Percentiles rank a stretch among this genome's conserved stretches.
phyloP scores from a whole-genome alignment of 176 grass and related monocot genomes.

The bread wheat (Triticum aestivum) region IWGSC_CS_RefSeq_v2.1 NC_057813.1:484643993-484644492 shows the following conservation, averaged over 20 bases:
- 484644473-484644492: too few relatives aligned
- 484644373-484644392: not conserved
- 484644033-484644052: slow-evolving; percentile 60
- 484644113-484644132: slow-evolving; percentile 50
- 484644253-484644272: not conserved
- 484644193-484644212: slow-evolving; percentile 88
- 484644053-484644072: not conserved
- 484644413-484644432: not conserved
- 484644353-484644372: not conserved
- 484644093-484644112: not conserved
- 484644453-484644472: too few relatives aligned
- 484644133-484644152: slow-evolving; percentile 67
- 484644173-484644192: slow-evolving; percentile 71
- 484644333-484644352: not conserved
- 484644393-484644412: not conserved
- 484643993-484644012: slow-evolving; percentile 97
- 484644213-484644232: slow-evolving; percentile 73
- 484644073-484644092: not conserved
- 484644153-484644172: slow-evolving; percentile 83
- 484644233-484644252: slow-evolving; percentile 44
- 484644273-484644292: not conserved
- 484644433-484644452: too few relatives aligned
- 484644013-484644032: slow-evolving; percentile 78
- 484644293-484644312: not conserved
- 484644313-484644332: not conserved